A percentile compares a stretch with the other conserved stretches of the same genome.
phyloP scores from a whole-genome alignment of 768 basidiomycete species.

The Tylopilus rubrobrunneus region DNA sequence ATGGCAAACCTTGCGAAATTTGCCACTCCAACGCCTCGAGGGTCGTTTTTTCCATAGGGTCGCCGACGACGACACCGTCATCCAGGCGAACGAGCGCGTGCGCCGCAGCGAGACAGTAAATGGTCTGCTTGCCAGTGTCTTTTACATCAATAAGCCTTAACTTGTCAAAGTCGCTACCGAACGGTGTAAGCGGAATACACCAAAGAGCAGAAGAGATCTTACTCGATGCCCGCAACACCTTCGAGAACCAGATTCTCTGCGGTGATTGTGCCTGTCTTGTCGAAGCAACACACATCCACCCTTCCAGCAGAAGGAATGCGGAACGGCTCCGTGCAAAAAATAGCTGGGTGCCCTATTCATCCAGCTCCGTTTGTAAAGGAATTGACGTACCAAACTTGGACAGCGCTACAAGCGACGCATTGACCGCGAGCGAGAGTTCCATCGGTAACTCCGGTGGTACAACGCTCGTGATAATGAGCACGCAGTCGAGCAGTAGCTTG shows the following conservation, averaged over 20 bases:
- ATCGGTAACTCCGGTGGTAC: conserved; percentile 98
- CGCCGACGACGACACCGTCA: conserved; percentile 91
- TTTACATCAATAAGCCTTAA: conserved; percentile 74
- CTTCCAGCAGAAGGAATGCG: conserved; percentile 93
- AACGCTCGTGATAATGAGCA: conserved; percentile 94
- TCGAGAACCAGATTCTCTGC: conserved; percentile 93
- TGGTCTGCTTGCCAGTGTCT: conserved; percentile 73
- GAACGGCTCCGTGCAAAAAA: conserved; percentile 99
- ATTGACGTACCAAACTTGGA: conserved; percentile 77
- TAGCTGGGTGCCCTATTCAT: conserved; percentile 51
- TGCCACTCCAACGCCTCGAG: conserved; percentile 90
- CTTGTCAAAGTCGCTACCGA: conserved; percentile 51
- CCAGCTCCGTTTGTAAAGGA: background rate
- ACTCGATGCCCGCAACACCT: conserved; percentile 91
- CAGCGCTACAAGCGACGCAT: conserved; percentile 88
- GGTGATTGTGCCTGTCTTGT: conserved; percentile 99
- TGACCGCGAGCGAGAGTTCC: conserved; percentile 96
- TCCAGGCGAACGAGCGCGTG: conserved; percentile 94
- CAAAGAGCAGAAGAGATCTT: conserved; percentile 28
- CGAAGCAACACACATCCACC: conserved; percentile 98
- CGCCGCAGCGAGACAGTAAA: conserved; percentile 84
- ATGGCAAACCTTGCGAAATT: conserved; percentile 54
- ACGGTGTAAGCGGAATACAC: conserved; percentile 1
- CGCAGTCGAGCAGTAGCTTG: conserved; percentile 91
- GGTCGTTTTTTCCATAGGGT: conserved; percentile 99